phyloP scores from a whole-genome alignment of 2,329 filamentous ascomycete genomes.

The Fusarium secorum region DNA sequence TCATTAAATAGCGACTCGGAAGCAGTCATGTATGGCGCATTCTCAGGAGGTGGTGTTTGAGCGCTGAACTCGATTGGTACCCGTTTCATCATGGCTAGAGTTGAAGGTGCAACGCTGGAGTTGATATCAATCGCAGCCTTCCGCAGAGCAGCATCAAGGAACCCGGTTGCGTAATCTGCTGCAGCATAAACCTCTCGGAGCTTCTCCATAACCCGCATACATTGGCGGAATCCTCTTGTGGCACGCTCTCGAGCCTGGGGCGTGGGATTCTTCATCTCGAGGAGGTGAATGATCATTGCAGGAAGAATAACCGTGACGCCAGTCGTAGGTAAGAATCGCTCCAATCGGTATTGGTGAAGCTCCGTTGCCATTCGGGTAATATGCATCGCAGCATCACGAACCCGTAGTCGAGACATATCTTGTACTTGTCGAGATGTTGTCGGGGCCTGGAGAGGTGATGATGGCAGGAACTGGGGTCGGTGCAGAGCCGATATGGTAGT shows the following conservation, averaged over 20 bases:
- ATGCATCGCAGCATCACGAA: constrained; percentile 82
- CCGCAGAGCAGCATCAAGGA: constrained; percentile 89
- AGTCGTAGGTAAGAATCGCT: constrained; percentile 83
- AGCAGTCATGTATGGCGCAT: constrained; percentile 53
- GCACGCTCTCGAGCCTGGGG: constrained; percentile 75
- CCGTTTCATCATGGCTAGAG: constrained; percentile 48
- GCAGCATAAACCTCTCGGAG: constrained; percentile 90
- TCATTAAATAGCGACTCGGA: constrained; percentile 51
- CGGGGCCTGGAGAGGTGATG: constrained; percentile 63
- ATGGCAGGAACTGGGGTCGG: constrained; percentile 87
- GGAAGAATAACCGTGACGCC: constrained; percentile 91
- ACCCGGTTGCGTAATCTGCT: constrained; percentile 94
- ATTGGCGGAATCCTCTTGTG: constrained; percentile 84
- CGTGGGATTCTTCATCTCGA: constrained; percentile 88
- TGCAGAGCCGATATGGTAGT: constrained; percentile 91
- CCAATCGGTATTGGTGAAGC: constrained; percentile 75
- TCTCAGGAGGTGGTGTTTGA: constrained; percentile 64
- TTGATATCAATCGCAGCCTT: constrained; percentile 82
- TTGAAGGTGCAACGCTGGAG: constrained; percentile 45
- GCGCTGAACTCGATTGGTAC: constrained; percentile 50
- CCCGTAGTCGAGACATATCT: constrained; percentile 81
- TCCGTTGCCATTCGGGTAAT: constrained; percentile 86
- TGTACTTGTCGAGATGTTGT: constrained; percentile 73
- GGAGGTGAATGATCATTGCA: constrained; percentile 90
- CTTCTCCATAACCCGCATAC: constrained; percentile 89